A percentile compares a stretch with the other conserved stretches of the same genome.
These are phyloP conservation scores for Chlamydomonas incerta DNA, from an alignment of 139 green algal genomes.

Conservation along the genomic window DNA sequence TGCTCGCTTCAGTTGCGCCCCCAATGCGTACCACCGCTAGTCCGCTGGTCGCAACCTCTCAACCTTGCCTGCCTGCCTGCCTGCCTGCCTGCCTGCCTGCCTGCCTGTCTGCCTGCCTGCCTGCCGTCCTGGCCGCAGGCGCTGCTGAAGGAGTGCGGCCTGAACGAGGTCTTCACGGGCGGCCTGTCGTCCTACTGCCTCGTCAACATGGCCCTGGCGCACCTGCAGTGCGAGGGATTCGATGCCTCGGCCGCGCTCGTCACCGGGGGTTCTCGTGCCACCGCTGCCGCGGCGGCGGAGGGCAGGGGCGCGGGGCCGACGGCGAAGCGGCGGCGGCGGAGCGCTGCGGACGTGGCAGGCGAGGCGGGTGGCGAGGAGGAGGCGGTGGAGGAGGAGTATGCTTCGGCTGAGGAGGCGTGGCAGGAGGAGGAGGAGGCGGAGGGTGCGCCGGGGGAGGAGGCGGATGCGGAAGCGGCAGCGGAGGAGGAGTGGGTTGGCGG, in stretches of 20 bases:
- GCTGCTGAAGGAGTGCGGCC: constrained; percentile 49
- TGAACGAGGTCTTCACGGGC: constrained; percentile 84
- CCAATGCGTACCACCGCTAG: no score
- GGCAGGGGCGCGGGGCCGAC: not conserved
- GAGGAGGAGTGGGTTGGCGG: not conserved
- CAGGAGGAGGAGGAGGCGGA: not conserved
- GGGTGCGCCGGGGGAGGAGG: not conserved
- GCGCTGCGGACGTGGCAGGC: not conserved
- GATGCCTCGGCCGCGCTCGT: not conserved
- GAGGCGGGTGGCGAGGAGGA: not conserved
- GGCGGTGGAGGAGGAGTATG: no score
- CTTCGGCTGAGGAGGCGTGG: not conserved
- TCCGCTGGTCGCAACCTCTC: no score
- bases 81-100: no score
- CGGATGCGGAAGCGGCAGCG: not conserved
- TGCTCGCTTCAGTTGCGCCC: no score
- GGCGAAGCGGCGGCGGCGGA: not conserved
- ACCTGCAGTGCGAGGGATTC: constrained; percentile 71
- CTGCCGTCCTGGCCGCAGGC: not conserved
- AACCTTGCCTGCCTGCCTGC: no score
- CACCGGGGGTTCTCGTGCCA: not conserved
- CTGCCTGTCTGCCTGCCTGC: no score
- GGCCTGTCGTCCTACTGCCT: constrained; percentile 78
- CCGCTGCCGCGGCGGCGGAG: not conserved
- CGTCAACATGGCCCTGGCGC: constrained; percentile 77